Evolutionary conservation across 2,329 filamentous ascomycete species (phyloP).

Genomic region (Aurifilum marmelostoma): DNA sequence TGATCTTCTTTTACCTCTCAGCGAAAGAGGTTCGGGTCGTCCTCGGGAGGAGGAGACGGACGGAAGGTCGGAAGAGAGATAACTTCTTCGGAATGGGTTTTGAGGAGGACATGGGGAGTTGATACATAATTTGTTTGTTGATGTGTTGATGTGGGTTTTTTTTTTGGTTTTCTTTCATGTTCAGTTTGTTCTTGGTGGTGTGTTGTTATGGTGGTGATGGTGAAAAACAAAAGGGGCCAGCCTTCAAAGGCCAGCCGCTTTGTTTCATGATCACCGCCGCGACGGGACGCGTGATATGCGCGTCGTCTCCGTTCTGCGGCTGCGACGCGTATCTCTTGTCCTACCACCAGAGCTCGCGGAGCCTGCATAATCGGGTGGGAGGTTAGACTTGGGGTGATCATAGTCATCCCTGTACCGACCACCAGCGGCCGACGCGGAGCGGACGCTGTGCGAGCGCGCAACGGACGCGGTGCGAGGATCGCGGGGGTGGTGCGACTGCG

Average conservation of each 20-base stretch:
- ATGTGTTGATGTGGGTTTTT: too few species aligned
- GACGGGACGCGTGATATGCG: conserved; percentile 28
- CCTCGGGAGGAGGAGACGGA: conserved; percentile 29
- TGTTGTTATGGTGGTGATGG: neutral
- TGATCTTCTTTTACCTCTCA: conserved; percentile 24
- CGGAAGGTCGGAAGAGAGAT: conserved; percentile 8
- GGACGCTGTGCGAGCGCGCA: conserved; percentile 20
- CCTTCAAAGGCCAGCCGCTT: conserved; percentile 13
- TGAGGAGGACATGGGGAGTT: conserved; percentile 21
- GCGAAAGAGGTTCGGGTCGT: conserved; percentile 27
- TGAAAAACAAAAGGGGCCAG: conserved; percentile 6
- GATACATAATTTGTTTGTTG: conserved; percentile 16
- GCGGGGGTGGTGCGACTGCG: conserved; percentile 18
- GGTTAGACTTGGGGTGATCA: conserved; percentile 29
- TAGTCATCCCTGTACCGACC: conserved; percentile 25
- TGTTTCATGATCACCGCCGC: conserved; percentile 24
- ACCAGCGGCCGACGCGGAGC: conserved; percentile 19
- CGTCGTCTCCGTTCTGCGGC: conserved; percentile 28
- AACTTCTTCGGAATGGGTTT: conserved; percentile 19
- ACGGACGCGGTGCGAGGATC: conserved; percentile 14
- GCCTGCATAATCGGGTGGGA: conserved; percentile 29
- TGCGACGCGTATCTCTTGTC: conserved; percentile 41
- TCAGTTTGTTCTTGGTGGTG: neutral
- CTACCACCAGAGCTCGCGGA: conserved; percentile 48
- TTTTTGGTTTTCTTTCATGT: too few species aligned